Evolutionary conservation across 2,329 filamentous ascomycete species (phyloP).

Genomic region (Phaeoacremonium minimum): DNA sequence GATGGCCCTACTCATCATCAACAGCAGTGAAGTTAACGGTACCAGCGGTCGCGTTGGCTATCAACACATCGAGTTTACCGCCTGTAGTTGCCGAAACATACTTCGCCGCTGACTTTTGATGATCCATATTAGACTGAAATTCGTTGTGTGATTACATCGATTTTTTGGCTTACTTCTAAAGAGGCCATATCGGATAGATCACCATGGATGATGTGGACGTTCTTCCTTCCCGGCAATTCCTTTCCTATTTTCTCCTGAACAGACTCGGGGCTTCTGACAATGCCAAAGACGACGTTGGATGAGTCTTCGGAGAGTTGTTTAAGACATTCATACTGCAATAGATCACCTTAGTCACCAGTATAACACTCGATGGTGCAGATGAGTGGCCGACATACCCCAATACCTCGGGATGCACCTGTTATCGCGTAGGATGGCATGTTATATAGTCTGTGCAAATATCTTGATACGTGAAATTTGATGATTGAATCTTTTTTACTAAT

Average conservation of each 20-base stretch:
- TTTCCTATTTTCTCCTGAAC: not conserved
- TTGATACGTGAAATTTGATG: not conserved
- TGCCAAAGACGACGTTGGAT: not conserved
- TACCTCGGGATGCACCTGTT: not conserved
- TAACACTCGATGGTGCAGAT: too few relatives aligned
- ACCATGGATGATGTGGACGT: not conserved
- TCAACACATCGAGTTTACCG: not conserved
- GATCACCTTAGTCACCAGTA: not conserved
- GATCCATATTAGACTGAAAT: not conserved
- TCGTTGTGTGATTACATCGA: too few relatives aligned
- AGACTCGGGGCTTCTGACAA: not conserved
- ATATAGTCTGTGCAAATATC: not conserved
- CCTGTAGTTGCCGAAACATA: not conserved
- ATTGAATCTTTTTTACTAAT: not conserved
- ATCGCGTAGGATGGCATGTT: slow-evolving; percentile 2
- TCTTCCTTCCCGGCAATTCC: not conserved
- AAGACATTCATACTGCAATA: not conserved
- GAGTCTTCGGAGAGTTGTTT: not conserved
- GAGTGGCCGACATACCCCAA: not conserved
- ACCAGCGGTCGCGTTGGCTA: not conserved
- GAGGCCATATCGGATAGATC: not conserved
- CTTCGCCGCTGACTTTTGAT: not conserved
- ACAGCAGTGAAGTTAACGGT: not conserved
- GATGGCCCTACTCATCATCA: not conserved
- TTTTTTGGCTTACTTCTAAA: too few relatives aligned